Evolutionary conservation across 352 stramenopile genomes (phyloP).

Genomic region (Phytophthora nicotianae): DNA sequence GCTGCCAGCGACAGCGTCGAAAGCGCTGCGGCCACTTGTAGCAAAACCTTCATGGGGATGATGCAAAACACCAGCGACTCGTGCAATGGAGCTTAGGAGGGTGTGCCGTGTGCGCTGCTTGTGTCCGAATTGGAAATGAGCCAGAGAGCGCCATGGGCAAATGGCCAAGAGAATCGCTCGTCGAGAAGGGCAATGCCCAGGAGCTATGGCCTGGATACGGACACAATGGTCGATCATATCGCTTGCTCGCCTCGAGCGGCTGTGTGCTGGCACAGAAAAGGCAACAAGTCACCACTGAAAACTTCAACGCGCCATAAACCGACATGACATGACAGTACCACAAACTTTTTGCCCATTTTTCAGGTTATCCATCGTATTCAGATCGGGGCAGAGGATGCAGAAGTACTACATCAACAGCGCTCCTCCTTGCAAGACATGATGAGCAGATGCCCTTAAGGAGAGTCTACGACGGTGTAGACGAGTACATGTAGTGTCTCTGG

Average conservation of each 20-base stretch:
- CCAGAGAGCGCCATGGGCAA: constrained; percentile 2
- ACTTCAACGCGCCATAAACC: constrained; percentile 26
- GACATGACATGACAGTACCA: not conserved
- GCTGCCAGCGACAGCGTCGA: constrained; percentile 16
- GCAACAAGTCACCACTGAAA: constrained; percentile 28
- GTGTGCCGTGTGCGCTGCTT: constrained; percentile 14
- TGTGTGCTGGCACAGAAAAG: constrained; percentile 21
- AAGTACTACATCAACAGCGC: not conserved
- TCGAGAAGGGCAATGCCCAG: not conserved
- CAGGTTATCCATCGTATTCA: not conserved
- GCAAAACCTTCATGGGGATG: constrained; percentile 28
- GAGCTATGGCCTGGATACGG: not conserved
- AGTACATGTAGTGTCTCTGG: too few relatives aligned
- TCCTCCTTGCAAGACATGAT: not conserved
- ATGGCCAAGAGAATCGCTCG: constrained; percentile 3
- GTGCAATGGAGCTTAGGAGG: constrained; percentile 2
- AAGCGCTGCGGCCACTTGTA: constrained; percentile 26
- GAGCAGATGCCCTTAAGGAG: constrained; percentile 3
- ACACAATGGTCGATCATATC: constrained; percentile 1
- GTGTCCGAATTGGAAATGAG: constrained; percentile 29
- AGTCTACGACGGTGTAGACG: not conserved
- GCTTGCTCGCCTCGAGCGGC: constrained; percentile 22
- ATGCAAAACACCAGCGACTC: not conserved
- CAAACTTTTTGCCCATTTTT: constrained; percentile 8
- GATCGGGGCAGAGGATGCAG: not conserved